Base-by-base conservation (phyloP, 2,329 filamentous ascomycete species). In the Exserohilum turcica region DNA sequence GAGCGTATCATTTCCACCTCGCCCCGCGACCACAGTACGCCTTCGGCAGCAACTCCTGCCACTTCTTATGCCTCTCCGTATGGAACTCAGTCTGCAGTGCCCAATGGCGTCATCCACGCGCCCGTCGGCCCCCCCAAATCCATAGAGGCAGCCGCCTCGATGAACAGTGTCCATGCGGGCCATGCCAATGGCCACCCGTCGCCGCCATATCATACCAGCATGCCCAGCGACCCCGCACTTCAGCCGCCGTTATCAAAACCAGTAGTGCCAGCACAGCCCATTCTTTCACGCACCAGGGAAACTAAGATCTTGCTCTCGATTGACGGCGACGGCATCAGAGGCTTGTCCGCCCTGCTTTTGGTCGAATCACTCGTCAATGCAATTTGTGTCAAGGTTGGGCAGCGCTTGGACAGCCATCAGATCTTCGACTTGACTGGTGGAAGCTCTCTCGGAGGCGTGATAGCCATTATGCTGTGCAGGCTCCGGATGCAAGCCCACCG, bases 341-440 rank as follows among this genome's bases (percentile, higher is more conserved):
- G 69, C 19, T 57, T 72, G 6, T 71, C 69, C 15, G 47, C 67
- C 21, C 57, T 68, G 7, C 52, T 72, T 3, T 40, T 71, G 27
- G 60, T 72, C 1, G 69, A 72, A 44, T 68, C 69, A 0, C 55
- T 72, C 2, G 64, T 72, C 18, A 68, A 69, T 43, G 69, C 69
- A 2, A 56, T 72, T 2, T 71, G 69, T 51, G 57, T 56, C 42
- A 68, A 65, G 33, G 46, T 70, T 3, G 61, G 63, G 5, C 59
- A 60, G 10, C 60, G 56, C 5, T 36, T 70, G 9, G 64, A 67
- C 15, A 63, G 66, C 5, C 64, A 65, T 27, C 66, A 70, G 39
- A 69, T 72, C 33, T 72, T 72, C 45, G 66, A 72, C 43, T 48
- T 72, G 19, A 65, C 68, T 7, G 66, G 67, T 12, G 68, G 69